Percentiles rank a stretch among this genome's conserved stretches.
Evolutionary conservation across 352 stramenopile genomes (phyloP).

Genomic region (Pythium coloratum): DNA sequence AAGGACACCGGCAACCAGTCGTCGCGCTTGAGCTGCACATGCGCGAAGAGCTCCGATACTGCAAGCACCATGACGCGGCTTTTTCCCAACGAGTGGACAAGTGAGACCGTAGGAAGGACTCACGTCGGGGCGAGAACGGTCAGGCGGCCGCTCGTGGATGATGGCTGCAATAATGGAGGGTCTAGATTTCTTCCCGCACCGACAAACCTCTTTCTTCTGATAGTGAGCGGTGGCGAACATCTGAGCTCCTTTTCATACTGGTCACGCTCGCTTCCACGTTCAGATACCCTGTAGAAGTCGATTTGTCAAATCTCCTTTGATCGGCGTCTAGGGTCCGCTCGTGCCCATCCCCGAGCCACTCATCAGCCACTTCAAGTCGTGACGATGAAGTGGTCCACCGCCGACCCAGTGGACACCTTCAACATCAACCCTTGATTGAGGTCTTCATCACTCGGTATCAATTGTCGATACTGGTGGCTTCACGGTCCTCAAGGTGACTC

Average conservation of each 20-base stretch:
- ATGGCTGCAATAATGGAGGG: background rate
- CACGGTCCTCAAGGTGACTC: background rate
- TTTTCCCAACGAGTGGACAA: background rate
- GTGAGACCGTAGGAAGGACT: background rate
- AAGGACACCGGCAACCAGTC: slow-evolving; percentile 1
- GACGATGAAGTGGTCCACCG: no score
- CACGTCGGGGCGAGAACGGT: background rate
- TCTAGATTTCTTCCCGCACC: background rate
- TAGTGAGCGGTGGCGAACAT: background rate
- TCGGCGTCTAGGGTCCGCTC: no score
- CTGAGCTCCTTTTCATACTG: no score
- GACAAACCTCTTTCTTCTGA: background rate
- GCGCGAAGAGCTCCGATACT: background rate
- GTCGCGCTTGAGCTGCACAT: background rate
- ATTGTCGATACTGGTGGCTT: no score
- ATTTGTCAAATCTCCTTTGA: no score
- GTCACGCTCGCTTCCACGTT: no score
- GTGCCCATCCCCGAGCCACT: no score
- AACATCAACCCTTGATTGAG: no score
- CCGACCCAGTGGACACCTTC: no score
- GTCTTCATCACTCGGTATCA: no score
- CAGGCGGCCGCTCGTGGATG: background rate
- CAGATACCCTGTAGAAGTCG: no score
- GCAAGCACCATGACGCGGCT: background rate
- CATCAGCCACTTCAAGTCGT: no score